Percentiles rank a stretch among this genome's conserved stretches.
Evolutionary conservation across 2,329 filamentous ascomycete genomes (phyloP).

Genomic region (Dothidotthia symphoricarpi): DNA sequence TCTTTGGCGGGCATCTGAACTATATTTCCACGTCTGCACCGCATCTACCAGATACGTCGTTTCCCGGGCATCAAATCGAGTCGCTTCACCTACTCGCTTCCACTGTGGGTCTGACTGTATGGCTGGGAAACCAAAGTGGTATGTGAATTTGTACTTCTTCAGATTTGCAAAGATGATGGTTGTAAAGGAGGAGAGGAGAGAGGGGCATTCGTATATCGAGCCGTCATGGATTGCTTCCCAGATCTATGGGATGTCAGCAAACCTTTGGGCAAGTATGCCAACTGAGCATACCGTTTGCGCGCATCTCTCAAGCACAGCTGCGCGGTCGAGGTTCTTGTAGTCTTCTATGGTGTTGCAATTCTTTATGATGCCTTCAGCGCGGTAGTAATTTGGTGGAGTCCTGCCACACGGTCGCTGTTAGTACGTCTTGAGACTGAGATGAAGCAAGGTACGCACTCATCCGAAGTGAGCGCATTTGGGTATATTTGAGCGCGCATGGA

Average conservation of each 20-base stretch:
- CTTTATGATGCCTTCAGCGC: slow-evolving; percentile 89
- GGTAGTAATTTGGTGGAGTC: slow-evolving; percentile 55
- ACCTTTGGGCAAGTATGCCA: too few species aligned
- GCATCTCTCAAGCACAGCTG: slow-evolving; percentile 72
- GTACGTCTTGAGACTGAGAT: neutral
- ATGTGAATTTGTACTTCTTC: slow-evolving; percentile 97
- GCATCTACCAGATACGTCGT: slow-evolving; percentile 76
- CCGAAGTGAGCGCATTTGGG: slow-evolving; percentile 78
- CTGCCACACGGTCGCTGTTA: slow-evolving; percentile 17
- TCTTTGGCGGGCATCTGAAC: slow-evolving; percentile 77
- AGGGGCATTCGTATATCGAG: slow-evolving; percentile 92
- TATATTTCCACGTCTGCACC: slow-evolving; percentile 84
- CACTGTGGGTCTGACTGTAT: slow-evolving; percentile 85
- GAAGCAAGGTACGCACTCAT: slow-evolving; percentile 62
- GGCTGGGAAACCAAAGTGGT: slow-evolving; percentile 95
- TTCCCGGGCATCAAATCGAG: slow-evolving; percentile 63
- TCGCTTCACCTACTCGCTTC: slow-evolving; percentile 50
- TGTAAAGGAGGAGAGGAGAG: slow-evolving; percentile 82
- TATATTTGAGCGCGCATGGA: slow-evolving; percentile 89
- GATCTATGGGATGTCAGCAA: slow-evolving; percentile 63
- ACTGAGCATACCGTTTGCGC: slow-evolving; percentile 69
- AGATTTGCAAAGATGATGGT: slow-evolving; percentile 91
- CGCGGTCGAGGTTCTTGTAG: slow-evolving; percentile 80
- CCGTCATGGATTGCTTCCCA: slow-evolving; percentile 98
- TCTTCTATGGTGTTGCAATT: slow-evolving; percentile 96